Percentiles rank a stretch among this genome's conserved stretches.
Conservation (phyloP, 2,329 filamentous ascomycete species). For the Aschersonia sp. region DNA sequence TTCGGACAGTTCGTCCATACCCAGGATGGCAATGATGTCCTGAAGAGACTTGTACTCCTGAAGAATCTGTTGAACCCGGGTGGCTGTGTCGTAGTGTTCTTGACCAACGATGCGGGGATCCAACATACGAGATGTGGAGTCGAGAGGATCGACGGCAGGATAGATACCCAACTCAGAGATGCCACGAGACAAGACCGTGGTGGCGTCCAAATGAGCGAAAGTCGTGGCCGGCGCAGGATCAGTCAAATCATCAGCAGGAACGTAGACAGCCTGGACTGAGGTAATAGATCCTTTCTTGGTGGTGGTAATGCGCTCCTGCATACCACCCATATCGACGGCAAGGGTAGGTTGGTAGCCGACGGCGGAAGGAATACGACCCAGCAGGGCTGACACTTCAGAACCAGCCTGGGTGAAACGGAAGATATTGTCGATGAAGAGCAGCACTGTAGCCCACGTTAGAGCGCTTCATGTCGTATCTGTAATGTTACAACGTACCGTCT, state of each 20-base stretch:
- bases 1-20: constrained; percentile 99
- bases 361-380: constrained; percentile 99
- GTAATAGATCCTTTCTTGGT: constrained; percentile 99
- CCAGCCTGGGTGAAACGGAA: constrained; percentile 99
- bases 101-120: constrained; percentile 97
- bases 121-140: constrained; percentile 99
- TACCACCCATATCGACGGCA: constrained; percentile 95
- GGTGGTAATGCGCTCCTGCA: constrained; percentile 99
- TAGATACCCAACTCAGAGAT: constrained; percentile 99
- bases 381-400: constrained; percentile 98
- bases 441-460: constrained; percentile 37
- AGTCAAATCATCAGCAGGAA: constrained; percentile 99
- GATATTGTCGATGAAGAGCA: constrained; percentile 99
- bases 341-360: constrained; percentile 99
- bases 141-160: constrained; percentile 97
- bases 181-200: constrained; percentile 99
- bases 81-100: constrained; percentile 93
- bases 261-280: constrained; percentile 99
- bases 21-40: constrained; percentile 99
- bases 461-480: background rate
- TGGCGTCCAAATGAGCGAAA: constrained; percentile 99
- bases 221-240: constrained; percentile 98
- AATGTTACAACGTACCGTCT: constrained; percentile 48
- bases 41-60: constrained; percentile 99
- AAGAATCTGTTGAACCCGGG: constrained; percentile 95